Evolutionary conservation across 2,329 filamentous ascomycete genomes (phyloP).

Genomic region (Domatiomyces globalis): DNA sequence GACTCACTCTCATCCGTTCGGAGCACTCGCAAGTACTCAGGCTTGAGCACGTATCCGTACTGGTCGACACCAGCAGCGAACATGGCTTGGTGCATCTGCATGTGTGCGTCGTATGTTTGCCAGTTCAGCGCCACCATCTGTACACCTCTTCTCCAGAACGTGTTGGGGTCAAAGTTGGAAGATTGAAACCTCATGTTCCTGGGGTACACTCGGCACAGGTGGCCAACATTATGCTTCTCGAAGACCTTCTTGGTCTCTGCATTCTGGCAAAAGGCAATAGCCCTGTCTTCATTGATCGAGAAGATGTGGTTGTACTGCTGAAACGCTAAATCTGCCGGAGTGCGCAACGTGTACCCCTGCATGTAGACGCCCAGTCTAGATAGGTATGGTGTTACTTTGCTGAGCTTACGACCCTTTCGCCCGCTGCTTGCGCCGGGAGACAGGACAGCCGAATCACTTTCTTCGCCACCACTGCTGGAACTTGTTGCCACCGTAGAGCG

Average conservation of each 20-base stretch:
- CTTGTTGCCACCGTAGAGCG: slow-evolving; percentile 41
- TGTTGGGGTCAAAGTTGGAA: slow-evolving; percentile 85
- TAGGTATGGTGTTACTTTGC: slow-evolving; percentile 73
- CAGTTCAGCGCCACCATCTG: slow-evolving; percentile 98
- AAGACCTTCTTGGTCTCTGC: slow-evolving; percentile 63
- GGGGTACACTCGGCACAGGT: slow-evolving; percentile 89
- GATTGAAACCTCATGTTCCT: slow-evolving; percentile 68
- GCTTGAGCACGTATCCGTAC: slow-evolving; percentile 88
- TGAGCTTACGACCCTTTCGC: slow-evolving; percentile 49
- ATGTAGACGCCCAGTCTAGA: slow-evolving; percentile 72
- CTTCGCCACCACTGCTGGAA: slow-evolving; percentile 52
- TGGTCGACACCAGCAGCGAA: slow-evolving; percentile 77
- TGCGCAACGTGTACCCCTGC: slow-evolving; percentile 67
- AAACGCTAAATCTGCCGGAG: slow-evolving; percentile 64
- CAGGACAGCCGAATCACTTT: slow-evolving; percentile 49
- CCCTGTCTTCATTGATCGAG: slow-evolving; percentile 83
- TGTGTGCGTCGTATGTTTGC: slow-evolving; percentile 92
- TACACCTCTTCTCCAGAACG: slow-evolving; percentile 87
- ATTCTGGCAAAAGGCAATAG: slow-evolving; percentile 64
- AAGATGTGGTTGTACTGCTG: slow-evolving; percentile 88
- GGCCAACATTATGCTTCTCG: slow-evolving; percentile 78
- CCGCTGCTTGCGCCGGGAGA: slow-evolving; percentile 43
- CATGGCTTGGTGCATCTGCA: slow-evolving; percentile 97
- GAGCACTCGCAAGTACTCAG: slow-evolving; percentile 55
- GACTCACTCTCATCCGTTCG: slow-evolving; percentile 18